These are phyloP conservation scores for Apiospora hydei DNA, from an alignment of 2,329 filamentous ascomycete species.

Conservation along the genomic window DNA sequence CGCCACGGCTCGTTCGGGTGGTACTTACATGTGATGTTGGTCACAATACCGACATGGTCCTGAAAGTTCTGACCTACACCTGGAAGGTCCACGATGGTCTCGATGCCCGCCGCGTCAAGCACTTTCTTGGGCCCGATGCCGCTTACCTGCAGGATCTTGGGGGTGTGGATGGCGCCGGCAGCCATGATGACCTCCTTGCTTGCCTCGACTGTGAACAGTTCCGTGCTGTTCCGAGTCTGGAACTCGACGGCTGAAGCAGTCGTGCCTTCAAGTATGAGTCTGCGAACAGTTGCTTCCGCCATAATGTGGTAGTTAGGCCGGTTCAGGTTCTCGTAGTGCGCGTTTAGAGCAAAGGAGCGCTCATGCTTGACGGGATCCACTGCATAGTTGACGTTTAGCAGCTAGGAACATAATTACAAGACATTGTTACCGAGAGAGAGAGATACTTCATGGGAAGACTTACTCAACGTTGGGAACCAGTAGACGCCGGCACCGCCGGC, in stretches of 20 bases:
- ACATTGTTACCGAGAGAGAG: not conserved
- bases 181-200: conserved; percentile 53
- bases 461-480: conserved; percentile 49
- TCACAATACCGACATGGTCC: conserved; percentile 47
- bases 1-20: not conserved
- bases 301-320: conserved; percentile 44
- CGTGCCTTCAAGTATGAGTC: conserved; percentile 37
- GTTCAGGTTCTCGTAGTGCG: conserved; percentile 44
- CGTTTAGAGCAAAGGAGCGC: conserved; percentile 49
- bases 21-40: not conserved
- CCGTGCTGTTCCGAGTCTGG: conserved; percentile 25
- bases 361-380: conserved; percentile 46
- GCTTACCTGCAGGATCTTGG: conserved; percentile 46
- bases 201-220: conserved; percentile 35
- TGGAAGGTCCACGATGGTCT: conserved; percentile 49
- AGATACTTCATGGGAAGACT: not conserved
- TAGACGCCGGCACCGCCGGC: conserved; percentile 49
- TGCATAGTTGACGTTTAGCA: not conserved
- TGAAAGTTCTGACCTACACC: conserved; percentile 58
- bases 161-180: conserved; percentile 50
- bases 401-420: not conserved
- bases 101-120: conserved; percentile 51
- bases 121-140: conserved; percentile 50
- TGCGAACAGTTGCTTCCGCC: conserved; percentile 40
- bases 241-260: conserved; percentile 43